Evolutionary conservation across 306 rosid species (phyloP).

Genomic region (Quercus wislizeni): DNA sequence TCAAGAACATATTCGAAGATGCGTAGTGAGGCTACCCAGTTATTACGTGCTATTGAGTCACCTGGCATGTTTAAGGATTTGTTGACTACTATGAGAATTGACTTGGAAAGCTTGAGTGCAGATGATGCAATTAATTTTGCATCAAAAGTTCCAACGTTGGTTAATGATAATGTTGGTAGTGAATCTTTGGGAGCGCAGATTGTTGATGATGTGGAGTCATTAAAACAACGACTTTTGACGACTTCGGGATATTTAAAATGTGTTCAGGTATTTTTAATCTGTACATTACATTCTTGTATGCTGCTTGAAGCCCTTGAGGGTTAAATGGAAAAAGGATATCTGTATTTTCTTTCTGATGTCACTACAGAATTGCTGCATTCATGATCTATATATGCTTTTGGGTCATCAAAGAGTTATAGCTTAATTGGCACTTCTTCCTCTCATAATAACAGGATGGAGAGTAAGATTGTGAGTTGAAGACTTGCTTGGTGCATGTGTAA

Average conservation of each 20-base stretch:
- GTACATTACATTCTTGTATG: constrained; percentile 11
- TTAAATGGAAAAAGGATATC: background rate
- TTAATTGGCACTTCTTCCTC: no score
- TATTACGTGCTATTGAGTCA: constrained; percentile 54
- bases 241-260: constrained; percentile 95
- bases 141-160: constrained; percentile 59
- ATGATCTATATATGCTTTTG: background rate
- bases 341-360: background rate
- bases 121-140: constrained; percentile 88
- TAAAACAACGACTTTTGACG: constrained; percentile 80
- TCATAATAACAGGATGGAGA: no score
- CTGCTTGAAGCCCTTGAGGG: background rate
- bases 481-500: no score
- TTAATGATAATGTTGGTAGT: constrained; percentile 44
- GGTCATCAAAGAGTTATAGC: background rate
- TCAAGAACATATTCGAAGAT: constrained; percentile 90
- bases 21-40: constrained; percentile 82
- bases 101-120: constrained; percentile 68
- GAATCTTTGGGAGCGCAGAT: constrained; percentile 46
- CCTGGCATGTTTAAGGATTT: constrained; percentile 53
- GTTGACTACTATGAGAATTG: constrained; percentile 39
- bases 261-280: constrained; percentile 91
- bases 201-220: constrained; percentile 76
- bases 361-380: background rate
- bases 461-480: no score